phyloP scores from a whole-genome alignment of 805 yeast species.

The Teunomyces panamensis region DNA sequence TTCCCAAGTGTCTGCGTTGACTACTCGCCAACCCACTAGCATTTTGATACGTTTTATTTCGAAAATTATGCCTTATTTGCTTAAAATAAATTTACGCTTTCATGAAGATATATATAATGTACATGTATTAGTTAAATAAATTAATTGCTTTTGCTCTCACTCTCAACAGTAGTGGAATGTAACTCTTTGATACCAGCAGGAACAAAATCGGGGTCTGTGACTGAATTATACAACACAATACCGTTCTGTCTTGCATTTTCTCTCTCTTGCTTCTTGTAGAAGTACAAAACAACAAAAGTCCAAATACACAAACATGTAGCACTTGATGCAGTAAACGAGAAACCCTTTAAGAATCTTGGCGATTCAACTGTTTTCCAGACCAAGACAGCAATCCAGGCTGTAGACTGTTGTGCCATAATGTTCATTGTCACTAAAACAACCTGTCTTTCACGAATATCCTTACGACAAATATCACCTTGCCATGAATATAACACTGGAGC shows the following conservation, averaged over 20 bases:
- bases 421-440: slow-evolving; percentile 57
- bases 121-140: not conserved
- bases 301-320: slow-evolving; percentile 46
- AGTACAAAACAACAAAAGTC: slow-evolving; percentile 51
- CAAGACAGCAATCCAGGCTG: slow-evolving; percentile 50
- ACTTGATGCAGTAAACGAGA: slow-evolving; percentile 46
- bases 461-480: slow-evolving; percentile 55
- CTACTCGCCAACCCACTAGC: not conserved
- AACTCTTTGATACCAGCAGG: slow-evolving; percentile 2
- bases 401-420: slow-evolving; percentile 51
- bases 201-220: slow-evolving; percentile 16
- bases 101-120: not conserved
- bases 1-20: no score
- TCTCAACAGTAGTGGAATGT: not conserved
- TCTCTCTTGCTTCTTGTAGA: slow-evolving; percentile 37
- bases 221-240: slow-evolving; percentile 27
- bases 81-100: not conserved
- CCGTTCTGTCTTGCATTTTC: slow-evolving; percentile 34
- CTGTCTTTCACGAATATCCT: slow-evolving; percentile 54
- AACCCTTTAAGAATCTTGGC: slow-evolving; percentile 56
- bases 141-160: not conserved
- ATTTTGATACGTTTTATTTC: not conserved
- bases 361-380: slow-evolving; percentile 59
- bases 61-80: not conserved
- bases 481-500: slow-evolving; percentile 60